Base-by-base conservation (phyloP, 2,329 filamentous ascomycete genomes). In the Alternaria sp. region DNA sequence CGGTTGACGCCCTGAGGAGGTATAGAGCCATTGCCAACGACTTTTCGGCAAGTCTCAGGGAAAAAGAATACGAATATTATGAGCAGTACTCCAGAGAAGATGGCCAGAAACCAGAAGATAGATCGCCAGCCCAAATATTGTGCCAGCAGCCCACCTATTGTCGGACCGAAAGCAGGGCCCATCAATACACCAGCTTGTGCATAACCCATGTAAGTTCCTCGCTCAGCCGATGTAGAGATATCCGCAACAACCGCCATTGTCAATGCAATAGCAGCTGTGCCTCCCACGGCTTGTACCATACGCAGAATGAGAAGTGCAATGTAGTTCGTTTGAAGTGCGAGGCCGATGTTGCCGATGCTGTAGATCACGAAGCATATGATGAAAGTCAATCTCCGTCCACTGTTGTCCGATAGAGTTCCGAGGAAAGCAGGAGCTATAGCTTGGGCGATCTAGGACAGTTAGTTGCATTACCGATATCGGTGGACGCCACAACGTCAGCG, bases 211-310 rank as follows among this genome's bases (percentile, higher is more conserved):
- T 91, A 94, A 63, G 85, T 86, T 1, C 92, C 92, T 66, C 92
- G 83, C 74, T 94, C 90, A 0, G 87, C 85, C 46, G 86, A 88
- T 0, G 90, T 88, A 0, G 89, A 84, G 4, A 94, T 83, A 68
- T 95, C 92, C 0, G 90, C 89, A 9, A 94, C 86, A 3, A 93
- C 87, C 2, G 89, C 92, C 65, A 86, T 90, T 0, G 86, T 87
- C 1, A 95, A 81, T 0, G 91, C 66, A 28, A 82, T 81, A 2
- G 78, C 78, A 10, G 79, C 78, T 28, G 78, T 79, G 34, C 77
- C 77, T 0, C 81, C 81, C 52, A 74, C 65, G 59, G 79, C 77
- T 62, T 83, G 78, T 5, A 80, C 48, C 59, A 74, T 72, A 7
- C 78, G 73, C 8, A 80, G 62, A 9, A 80, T 59, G 7, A 80